Conservation (phyloP, 2,329 filamentous ascomycete genomes). For the Colletotrichum tamarilloi region DNA sequence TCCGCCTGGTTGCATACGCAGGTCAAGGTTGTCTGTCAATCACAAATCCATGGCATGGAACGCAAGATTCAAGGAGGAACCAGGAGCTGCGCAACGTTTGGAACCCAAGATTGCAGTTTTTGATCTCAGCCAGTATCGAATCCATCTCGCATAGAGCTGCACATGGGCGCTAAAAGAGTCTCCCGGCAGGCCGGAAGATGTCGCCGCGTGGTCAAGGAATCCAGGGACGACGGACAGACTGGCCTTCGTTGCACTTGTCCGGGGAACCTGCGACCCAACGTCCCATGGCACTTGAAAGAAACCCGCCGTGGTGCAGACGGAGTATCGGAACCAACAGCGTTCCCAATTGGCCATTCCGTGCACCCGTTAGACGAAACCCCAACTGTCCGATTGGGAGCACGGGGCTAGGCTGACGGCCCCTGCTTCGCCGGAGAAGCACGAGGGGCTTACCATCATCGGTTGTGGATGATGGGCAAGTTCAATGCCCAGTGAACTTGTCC, state of each 20-base stretch:
- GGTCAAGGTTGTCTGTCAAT: neutral
- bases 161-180: neutral
- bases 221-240: conserved; percentile 27
- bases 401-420: no score
- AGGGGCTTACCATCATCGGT: neutral
- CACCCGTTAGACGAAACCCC: neutral
- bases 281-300: neutral
- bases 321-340: neutral
- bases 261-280: neutral
- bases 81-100: neutral
- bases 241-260: conserved; percentile 17
- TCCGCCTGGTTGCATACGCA: neutral
- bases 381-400: neutral
- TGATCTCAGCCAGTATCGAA: neutral
- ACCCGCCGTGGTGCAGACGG: neutral
- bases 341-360: neutral
- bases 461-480: neutral
- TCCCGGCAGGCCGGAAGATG: conserved; percentile 16
- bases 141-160: neutral
- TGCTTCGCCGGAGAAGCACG: neutral
- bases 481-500: neutral
- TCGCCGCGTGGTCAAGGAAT: conserved; percentile 16
- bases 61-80: neutral
- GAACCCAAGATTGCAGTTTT: conserved; percentile 6
- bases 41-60: neutral